phyloP scores from a whole-genome alignment of 176 grass and related monocot genomes.

The Triticum timopheevii region DNA sequence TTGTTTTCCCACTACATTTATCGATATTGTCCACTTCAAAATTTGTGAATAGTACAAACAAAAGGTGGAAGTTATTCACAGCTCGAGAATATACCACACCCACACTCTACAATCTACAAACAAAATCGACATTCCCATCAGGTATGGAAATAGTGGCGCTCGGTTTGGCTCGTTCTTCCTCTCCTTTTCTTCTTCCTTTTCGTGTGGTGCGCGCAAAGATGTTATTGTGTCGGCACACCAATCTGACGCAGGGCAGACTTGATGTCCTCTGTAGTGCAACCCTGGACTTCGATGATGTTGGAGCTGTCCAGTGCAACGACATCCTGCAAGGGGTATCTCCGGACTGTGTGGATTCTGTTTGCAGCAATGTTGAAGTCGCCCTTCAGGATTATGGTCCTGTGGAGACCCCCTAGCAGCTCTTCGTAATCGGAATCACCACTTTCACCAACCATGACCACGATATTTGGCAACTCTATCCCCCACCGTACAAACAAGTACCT shows the following conservation, averaged over 20 bases:
- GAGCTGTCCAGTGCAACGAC: constrained; percentile 78
- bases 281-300: constrained; percentile 57
- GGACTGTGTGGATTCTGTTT: constrained; percentile 56
- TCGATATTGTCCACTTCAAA: constrained; percentile 33
- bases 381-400: constrained; percentile 87
- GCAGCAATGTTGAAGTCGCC: constrained; percentile 63
- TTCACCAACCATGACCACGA: constrained; percentile 74
- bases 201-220: background rate
- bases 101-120: constrained; percentile 40
- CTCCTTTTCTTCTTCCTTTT: background rate
- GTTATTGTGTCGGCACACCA: constrained; percentile 36
- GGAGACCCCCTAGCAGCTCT: constrained; percentile 72
- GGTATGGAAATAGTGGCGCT: constrained; percentile 33
- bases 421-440: constrained; percentile 93
- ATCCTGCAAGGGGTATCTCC: constrained; percentile 74
- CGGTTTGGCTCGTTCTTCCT: background rate
- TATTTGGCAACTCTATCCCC: constrained; percentile 82
- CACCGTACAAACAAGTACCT: constrained; percentile 95
- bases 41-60: constrained; percentile 34
- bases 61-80: constrained; percentile 42
- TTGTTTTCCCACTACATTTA: too few species aligned
- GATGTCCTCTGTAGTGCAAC: constrained; percentile 39
- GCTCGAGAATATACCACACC: constrained; percentile 26
- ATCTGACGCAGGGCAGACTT: constrained; percentile 56
- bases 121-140: constrained; percentile 55